A percentile compares a stretch with the other conserved stretches of the same genome.
phyloP scores from a whole-genome alignment of 2,329 filamentous ascomycete genomes.

The Diaporthe citrichinensis region DNA sequence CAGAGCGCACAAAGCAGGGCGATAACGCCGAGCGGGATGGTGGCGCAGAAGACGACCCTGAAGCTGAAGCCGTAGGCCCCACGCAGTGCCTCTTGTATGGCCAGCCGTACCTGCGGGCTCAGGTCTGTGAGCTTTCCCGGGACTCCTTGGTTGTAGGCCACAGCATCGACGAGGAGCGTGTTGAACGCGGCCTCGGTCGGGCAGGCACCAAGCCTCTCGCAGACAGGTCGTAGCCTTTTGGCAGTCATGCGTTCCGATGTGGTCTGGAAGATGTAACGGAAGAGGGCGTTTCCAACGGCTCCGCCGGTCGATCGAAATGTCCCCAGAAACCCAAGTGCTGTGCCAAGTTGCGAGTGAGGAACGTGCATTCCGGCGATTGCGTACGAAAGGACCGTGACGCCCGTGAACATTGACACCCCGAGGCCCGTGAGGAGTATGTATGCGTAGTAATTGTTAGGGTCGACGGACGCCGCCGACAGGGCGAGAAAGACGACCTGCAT shows the following conservation, averaged over 20 bases:
- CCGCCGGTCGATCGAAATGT: conserved; percentile 32
- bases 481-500: conserved; percentile 32
- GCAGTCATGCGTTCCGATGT: neutral
- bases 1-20: conserved; percentile 22
- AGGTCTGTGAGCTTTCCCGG: conserved; percentile 12
- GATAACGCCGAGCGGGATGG: conserved; percentile 20
- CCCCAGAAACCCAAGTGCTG: conserved; percentile 24
- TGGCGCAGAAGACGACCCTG: conserved; percentile 31
- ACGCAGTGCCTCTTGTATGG: neutral
- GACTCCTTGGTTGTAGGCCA: conserved; percentile 26
- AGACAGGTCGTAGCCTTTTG: neutral
- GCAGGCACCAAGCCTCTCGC: conserved; percentile 13
- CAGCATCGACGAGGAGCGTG: neutral
- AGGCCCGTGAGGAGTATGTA: conserved; percentile 30
- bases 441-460: conserved; percentile 30
- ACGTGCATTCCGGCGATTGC: conserved; percentile 33
- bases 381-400: conserved; percentile 31
- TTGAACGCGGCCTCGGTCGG: conserved; percentile 13
- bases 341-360: conserved; percentile 31
- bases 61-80: conserved; percentile 34
- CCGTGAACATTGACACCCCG: conserved; percentile 27
- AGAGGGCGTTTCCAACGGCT: conserved; percentile 23
- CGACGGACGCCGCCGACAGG: conserved; percentile 22
- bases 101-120: neutral
- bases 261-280: conserved; percentile 23